Base-by-base conservation (phyloP, 225 moss, liverwort and hornwort species). In the Bryum argenteum region DNA sequence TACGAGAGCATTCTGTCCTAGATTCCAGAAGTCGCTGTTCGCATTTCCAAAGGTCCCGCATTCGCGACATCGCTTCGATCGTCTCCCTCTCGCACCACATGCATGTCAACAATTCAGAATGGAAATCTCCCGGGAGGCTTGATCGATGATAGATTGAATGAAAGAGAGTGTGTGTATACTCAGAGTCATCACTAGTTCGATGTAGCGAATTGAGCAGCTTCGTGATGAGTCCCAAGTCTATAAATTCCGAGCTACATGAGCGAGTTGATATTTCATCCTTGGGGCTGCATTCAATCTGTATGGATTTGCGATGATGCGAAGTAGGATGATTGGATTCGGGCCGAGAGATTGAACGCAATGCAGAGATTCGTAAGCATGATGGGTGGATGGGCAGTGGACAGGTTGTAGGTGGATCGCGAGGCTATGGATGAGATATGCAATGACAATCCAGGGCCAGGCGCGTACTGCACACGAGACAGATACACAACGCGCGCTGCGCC, bases 371-470 rank as follows among this genome's bases (percentile, higher is more conserved):
- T 33, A 33, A 6, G 7, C 5, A 33, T 33, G 33, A 33, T 6
- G 54, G 44, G 54, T 44, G 42, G 6, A 14, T 10, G 28, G 14
- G 37, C 59, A 1, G 37, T 22, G 40, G 52, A 39, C 52, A 22
- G 61, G 16, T 9, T 20, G 4, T 22, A 10, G 21, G 8, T 8
- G 9, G 12, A 20, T 40, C 12, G 7, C 12, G 26, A 9, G 52
- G 52, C 38, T 2, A 78, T 84, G 81, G 77, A 84, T 10, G 77
- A 79, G 2, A 43, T 26, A n/a, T 81, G 48, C 16, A 84, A 84
- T 28, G 79, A 87, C 52, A 81, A 84, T 66, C 94, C 84, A 42
- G 90, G 94, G 2, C 90, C 93, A 0, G 95, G 91, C 18, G 84
- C 91, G 9, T 95, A 95, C 77, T 77, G 84, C 70, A 80, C 86